Conservation (phyloP, 768 basidiomycete species). For the Rhizopogon salebrosus region DNA sequence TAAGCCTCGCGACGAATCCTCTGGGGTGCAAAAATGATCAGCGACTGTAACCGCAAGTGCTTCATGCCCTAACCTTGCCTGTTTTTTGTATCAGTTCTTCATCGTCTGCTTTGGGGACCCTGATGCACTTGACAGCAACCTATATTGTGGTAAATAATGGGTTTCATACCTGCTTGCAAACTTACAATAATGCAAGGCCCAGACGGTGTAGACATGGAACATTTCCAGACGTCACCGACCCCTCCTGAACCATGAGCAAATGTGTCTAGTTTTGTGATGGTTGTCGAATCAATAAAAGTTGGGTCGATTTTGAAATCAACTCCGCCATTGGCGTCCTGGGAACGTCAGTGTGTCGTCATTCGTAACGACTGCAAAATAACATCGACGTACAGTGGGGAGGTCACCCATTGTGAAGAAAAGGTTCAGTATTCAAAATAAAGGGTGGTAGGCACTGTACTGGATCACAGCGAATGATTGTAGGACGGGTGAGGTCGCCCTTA, state of each 20-base stretch:
- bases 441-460: no score
- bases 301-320: background rate
- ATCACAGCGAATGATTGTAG: no score
- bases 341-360: background rate
- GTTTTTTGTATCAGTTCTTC: background rate
- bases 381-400: background rate
- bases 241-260: background rate
- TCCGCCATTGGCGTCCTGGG: background rate
- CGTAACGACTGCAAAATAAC: background rate
- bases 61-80: background rate
- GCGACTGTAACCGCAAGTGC: background rate
- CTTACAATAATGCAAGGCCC: background rate
- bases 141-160: background rate
- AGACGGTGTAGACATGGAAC: background rate
- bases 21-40: constrained; percentile 10
- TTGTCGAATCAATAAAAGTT: background rate
- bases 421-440: background rate
- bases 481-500: background rate
- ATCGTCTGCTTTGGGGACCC: background rate
- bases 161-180: background rate
- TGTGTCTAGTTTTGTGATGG: background rate
- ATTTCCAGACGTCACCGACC: constrained; percentile 6
- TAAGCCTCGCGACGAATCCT: constrained; percentile 25
- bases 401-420: background rate
- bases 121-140: constrained; percentile 8